phyloP scores from a whole-genome alignment of 2,329 filamentous ascomycete species.

The Lecanicillium sp. region DNA sequence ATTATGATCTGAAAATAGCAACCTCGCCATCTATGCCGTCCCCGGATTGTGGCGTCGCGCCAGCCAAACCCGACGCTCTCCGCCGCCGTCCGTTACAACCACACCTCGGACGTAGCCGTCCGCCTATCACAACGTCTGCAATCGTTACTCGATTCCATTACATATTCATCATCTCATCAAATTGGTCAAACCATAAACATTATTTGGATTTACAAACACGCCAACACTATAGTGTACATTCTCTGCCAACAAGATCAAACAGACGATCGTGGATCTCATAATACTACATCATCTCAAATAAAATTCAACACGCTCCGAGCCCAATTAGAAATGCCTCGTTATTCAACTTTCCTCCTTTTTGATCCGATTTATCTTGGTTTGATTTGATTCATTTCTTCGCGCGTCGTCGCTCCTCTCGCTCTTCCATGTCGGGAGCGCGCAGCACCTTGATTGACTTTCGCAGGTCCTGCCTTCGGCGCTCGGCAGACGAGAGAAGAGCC shows the following conservation, averaged over 20 bases:
- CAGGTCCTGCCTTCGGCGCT: slow-evolving; percentile 30
- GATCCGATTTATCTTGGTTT: too few relatives aligned
- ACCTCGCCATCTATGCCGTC: neutral
- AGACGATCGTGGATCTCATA: neutral
- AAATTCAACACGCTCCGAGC: neutral
- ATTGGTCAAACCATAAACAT: too few relatives aligned
- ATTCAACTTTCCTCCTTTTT: too few relatives aligned
- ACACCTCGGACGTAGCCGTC: neutral
- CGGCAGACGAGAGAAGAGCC: slow-evolving; percentile 21
- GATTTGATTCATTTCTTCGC: neutral
- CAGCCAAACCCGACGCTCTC: neutral
- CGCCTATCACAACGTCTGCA: neutral
- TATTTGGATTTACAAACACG: neutral
- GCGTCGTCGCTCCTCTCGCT: neutral
- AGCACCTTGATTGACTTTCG: slow-evolving; percentile 32
- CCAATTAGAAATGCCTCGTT: neutral
- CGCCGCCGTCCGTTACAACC: slow-evolving; percentile 3
- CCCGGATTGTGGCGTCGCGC: neutral
- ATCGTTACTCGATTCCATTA: slow-evolving; percentile 7
- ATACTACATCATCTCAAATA: neutral
- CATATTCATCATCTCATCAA: slow-evolving; percentile 2
- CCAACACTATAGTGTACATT: neutral
- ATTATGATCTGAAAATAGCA: too few relatives aligned
- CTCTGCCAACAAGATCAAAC: neutral
- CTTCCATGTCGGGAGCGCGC: slow-evolving; percentile 18